Evolutionary conservation across 2,329 filamentous ascomycete species (phyloP).

Genomic region (Cadophora sp.): DNA sequence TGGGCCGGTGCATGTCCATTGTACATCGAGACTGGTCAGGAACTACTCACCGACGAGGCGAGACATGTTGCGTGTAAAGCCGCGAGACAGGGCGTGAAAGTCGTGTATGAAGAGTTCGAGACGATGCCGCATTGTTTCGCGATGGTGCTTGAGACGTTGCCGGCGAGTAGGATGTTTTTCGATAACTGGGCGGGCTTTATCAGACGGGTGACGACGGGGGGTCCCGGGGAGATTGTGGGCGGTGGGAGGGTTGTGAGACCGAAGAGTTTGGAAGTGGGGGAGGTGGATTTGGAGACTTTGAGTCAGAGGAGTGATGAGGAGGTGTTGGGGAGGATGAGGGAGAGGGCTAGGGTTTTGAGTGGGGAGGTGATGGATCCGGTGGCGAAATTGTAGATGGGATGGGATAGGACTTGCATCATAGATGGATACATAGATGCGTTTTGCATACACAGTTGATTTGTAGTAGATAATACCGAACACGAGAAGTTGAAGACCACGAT

Average conservation of each 20-base stretch:
- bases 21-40: slow-evolving; percentile 73
- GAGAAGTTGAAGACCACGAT: no score
- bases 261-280: slow-evolving; percentile 53
- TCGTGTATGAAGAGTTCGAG: slow-evolving; percentile 76
- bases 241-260: slow-evolving; percentile 56
- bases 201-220: slow-evolving; percentile 45
- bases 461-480: not conserved
- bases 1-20: slow-evolving; percentile 72
- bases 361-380: slow-evolving; percentile 37
- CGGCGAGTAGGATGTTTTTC: slow-evolving; percentile 59
- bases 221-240: slow-evolving; percentile 39
- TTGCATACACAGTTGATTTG: not conserved
- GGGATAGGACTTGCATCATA: not conserved
- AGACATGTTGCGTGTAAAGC: slow-evolving; percentile 65
- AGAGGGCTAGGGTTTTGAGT: slow-evolving; percentile 40
- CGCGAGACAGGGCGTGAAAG: slow-evolving; percentile 60
- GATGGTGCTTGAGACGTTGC: slow-evolving; percentile 57
- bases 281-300: slow-evolving; percentile 41
- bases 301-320: slow-evolving; percentile 53
- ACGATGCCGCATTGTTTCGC: slow-evolving; percentile 83
- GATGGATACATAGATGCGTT: not conserved
- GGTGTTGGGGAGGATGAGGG: slow-evolving; percentile 50
- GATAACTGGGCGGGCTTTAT: slow-evolving; percentile 64
- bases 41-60: slow-evolving; percentile 73
- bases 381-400: slow-evolving; percentile 45